A percentile compares a stretch with the other conserved stretches of the same genome.
Evolutionary conservation across 1,139 yeast species (phyloP).

Genomic region (Scheffersomyces quercinus): DNA sequence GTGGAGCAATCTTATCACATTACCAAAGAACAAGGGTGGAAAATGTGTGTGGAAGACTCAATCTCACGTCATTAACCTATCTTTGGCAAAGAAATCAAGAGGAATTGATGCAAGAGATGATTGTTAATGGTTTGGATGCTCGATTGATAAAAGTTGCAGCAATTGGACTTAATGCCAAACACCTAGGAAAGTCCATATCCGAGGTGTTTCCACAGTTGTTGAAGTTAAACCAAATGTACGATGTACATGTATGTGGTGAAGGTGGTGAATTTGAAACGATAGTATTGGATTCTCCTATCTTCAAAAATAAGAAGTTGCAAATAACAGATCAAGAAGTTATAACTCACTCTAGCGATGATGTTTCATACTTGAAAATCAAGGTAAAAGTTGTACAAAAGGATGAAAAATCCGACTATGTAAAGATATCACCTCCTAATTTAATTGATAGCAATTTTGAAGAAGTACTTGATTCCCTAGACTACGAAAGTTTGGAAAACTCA

Average conservation of each 20-base stretch:
- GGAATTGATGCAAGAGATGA: conserved; percentile 82
- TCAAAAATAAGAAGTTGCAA: conserved; percentile 51
- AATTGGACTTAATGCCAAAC: conserved; percentile 64
- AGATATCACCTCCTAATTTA: conserved; percentile 41
- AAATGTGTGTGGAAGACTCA: conserved; percentile 76
- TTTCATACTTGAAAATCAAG: conserved; percentile 57
- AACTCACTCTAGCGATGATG: conserved; percentile 58
- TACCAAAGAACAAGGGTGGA: conserved; percentile 94
- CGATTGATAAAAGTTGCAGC: conserved; percentile 92
- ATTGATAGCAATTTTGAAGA: conserved; percentile 51
- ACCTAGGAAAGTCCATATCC: conserved; percentile 67
- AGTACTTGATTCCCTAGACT: conserved; percentile 19
- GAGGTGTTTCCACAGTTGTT: conserved; percentile 62
- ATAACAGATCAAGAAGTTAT: conserved; percentile 45
- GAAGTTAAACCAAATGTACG: conserved; percentile 62
- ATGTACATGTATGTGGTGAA: conserved; percentile 94
- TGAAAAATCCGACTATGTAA: conserved; percentile 18
- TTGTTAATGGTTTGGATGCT: conserved; percentile 72
- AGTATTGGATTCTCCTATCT: conserved; percentile 87
- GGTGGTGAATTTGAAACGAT: conserved; percentile 97
- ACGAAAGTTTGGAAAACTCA: conserved; percentile 1
- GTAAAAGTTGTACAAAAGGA: conserved; percentile 44
- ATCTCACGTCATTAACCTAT: conserved; percentile 68
- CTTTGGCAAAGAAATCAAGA: conserved; percentile 88
- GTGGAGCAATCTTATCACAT: conserved; percentile 92